Evolutionary conservation across 176 grass and related monocot species (phyloP).

Genomic region (Eragrostis nindensis): DNA sequence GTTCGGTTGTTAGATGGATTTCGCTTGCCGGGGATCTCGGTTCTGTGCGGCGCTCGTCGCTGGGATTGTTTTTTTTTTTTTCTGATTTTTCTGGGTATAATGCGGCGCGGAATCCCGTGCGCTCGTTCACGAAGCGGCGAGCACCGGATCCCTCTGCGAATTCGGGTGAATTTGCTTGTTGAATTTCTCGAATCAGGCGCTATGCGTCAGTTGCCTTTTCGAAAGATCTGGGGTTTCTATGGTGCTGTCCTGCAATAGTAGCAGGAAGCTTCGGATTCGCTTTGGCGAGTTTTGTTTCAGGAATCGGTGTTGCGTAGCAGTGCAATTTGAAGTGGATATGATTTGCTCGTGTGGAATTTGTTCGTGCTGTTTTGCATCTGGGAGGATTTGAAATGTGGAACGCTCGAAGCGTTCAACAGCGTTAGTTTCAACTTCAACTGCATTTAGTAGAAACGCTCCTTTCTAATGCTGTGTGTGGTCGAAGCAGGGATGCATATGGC

Average conservation of each 20-base stretch:
- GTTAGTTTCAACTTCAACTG: background rate
- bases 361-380: conserved; percentile 6
- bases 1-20: background rate
- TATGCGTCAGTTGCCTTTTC: conserved; percentile 33
- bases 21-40: conserved; percentile 48
- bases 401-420: conserved; percentile 9
- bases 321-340: background rate
- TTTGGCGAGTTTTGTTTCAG: background rate
- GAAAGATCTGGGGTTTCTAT: conserved; percentile 52
- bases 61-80: background rate
- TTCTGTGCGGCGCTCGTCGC: background rate
- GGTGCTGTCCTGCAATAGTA: conserved; percentile 52
- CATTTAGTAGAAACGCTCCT: background rate
- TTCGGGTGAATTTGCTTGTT: conserved; percentile 8
- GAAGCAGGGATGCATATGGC: conserved; percentile 91
- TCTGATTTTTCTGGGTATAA: conserved; percentile 6
- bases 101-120: conserved; percentile 26
- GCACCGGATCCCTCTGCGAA: conserved; percentile 7
- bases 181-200: conserved; percentile 44
- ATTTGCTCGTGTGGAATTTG: conserved; percentile 10
- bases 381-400: background rate
- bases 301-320: conserved; percentile 5
- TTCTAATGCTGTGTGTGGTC: conserved; percentile 40
- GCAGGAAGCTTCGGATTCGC: no score
- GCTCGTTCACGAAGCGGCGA: background rate